These are phyloP conservation scores for Verbascum thapsus DNA, from an alignment of 257 asterid genomes.

Conservation along the genomic window DNA sequence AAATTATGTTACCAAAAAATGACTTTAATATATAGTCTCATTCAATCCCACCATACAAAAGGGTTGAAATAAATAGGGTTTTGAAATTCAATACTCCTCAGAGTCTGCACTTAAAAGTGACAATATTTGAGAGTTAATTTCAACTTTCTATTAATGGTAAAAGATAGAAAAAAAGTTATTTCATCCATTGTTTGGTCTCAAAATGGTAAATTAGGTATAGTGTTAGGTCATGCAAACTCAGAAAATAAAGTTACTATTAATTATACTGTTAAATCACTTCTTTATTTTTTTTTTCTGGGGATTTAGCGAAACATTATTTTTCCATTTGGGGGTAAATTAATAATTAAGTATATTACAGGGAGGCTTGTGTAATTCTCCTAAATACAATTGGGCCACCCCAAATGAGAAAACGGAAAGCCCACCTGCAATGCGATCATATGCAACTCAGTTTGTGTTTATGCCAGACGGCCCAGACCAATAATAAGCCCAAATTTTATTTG, in stretches of 20 bases:
- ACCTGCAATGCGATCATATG: too few species aligned
- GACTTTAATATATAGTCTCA: constrained; percentile 40
- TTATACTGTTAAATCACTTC: too few species aligned
- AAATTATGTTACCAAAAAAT: constrained; percentile 38
- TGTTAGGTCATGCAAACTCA: constrained; percentile 56
- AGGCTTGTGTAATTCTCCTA: too few species aligned
- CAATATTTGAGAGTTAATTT: constrained; percentile 48
- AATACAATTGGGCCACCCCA: too few species aligned
- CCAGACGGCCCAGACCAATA: too few species aligned
- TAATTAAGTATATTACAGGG: too few species aligned
- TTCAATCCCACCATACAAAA: constrained; percentile 50
- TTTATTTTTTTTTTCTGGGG: too few species aligned
- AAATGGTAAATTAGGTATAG: constrained; percentile 47
- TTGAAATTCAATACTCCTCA: constrained; percentile 59
- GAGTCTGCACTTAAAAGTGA: constrained; percentile 55
- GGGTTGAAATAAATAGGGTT: constrained; percentile 35
- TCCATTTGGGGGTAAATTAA: too few species aligned
- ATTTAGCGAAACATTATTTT: too few species aligned
- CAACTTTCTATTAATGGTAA: constrained; percentile 50
- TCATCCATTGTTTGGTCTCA: constrained; percentile 45
- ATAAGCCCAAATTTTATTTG: too few species aligned
- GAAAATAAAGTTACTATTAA: constrained; percentile 23
- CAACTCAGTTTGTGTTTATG: too few species aligned
- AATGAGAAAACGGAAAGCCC: too few species aligned
- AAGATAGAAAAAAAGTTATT: constrained; percentile 45